Percentiles rank a stretch among this genome's conserved stretches.
phyloP scores from a whole-genome alignment of 164 flowering plant species.

The Piper betle region DNA sequence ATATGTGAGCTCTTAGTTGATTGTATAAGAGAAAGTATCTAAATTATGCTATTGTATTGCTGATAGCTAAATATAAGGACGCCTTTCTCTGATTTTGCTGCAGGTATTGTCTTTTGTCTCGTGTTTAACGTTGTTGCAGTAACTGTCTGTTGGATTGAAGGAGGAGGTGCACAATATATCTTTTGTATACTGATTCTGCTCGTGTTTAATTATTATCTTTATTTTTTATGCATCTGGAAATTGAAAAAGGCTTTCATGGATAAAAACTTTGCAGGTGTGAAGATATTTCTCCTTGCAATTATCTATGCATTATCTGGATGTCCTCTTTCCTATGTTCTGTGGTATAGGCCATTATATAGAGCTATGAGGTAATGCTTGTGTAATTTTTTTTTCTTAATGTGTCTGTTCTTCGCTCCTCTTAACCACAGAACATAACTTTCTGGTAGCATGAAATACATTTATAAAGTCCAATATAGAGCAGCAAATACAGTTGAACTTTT shows the following conservation, averaged over 20 bases:
- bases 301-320: constrained; percentile 78
- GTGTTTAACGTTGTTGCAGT: constrained; percentile 74
- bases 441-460: background rate
- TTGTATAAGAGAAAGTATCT: background rate
- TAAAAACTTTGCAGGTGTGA: constrained; percentile 47
- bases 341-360: constrained; percentile 97
- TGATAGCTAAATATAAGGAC: background rate
- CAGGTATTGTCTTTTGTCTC: constrained; percentile 89
- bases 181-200: background rate
- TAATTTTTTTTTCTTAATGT: background rate
- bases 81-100: constrained; percentile 4
- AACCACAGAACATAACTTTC: too few species aligned
- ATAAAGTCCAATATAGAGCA: background rate
- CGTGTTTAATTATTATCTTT: background rate
- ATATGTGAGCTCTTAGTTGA: background rate
- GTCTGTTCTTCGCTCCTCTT: too few species aligned
- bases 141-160: constrained; percentile 73
- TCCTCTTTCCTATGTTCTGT: constrained; percentile 85
- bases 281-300: constrained; percentile 79
- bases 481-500: background rate
- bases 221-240: too few species aligned
- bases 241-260: background rate
- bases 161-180: constrained; percentile 50
- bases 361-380: constrained; percentile 62
- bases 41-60: background rate